A percentile compares a stretch with the other conserved stretches of the same genome.
Evolutionary conservation across 441 rosid genomes (phyloP).

Genomic region (Euphorbia celastroides): DNA sequence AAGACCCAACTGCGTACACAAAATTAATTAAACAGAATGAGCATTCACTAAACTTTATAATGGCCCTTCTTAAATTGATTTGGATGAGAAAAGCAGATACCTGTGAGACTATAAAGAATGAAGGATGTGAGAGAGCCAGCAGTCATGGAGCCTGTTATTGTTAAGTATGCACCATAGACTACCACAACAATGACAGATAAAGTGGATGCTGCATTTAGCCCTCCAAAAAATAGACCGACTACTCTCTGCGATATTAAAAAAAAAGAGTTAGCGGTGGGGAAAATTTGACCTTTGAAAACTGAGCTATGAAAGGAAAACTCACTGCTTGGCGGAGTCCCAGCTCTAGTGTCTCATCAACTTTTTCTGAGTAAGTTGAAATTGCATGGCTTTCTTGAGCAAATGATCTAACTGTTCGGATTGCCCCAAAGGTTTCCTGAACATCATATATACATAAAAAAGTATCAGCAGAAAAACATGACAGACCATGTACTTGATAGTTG

Average conservation of each 20-base stretch:
- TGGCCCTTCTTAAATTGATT: neutral
- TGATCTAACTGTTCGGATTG: constrained; percentile 91
- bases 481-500: neutral
- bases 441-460: constrained; percentile 1
- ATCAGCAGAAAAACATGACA: neutral
- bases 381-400: constrained; percentile 79
- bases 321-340: constrained; percentile 95
- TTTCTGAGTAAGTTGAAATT: constrained; percentile 65
- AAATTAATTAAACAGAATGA: constrained; percentile 9
- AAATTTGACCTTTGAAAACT: neutral
- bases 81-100: constrained; percentile 26
- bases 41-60: too few relatives aligned
- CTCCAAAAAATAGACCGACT: constrained; percentile 76
- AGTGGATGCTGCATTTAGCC: constrained; percentile 85
- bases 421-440: constrained; percentile 88
- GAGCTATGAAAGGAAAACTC: constrained; percentile 23
- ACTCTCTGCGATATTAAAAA: constrained; percentile 55
- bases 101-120: constrained; percentile 93
- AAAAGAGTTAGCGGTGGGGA: constrained; percentile 1
- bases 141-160: constrained; percentile 77
- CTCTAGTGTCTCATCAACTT: constrained; percentile 81
- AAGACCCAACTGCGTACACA: constrained; percentile 69
- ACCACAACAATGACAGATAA: constrained; percentile 78
- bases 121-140: constrained; percentile 90
- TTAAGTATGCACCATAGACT: constrained; percentile 83